Percentiles rank a stretch among this genome's conserved stretches.
Conservation (phyloP, 202 grass and related monocot species). For the Cymbopogon flexuosus region DNA sequence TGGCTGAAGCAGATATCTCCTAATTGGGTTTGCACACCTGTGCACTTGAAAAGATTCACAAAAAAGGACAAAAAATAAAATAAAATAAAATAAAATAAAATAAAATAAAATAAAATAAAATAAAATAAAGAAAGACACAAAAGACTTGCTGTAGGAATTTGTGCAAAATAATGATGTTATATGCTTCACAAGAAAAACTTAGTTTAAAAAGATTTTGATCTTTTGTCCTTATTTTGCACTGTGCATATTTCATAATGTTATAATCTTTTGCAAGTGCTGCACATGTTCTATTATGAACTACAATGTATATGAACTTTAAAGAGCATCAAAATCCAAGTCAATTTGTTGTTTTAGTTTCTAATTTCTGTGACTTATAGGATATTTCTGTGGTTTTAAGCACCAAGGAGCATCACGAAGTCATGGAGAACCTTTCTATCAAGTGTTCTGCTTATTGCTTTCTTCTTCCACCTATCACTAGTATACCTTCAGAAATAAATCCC, state of each 20-base stretch:
- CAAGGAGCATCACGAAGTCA: slow-evolving; percentile 66
- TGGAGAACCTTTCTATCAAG: slow-evolving; percentile 73
- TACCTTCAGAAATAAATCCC: slow-evolving; percentile 35
- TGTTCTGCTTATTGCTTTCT: slow-evolving; percentile 74
- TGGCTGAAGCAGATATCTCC: neutral
- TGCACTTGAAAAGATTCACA: neutral
- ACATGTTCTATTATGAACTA: neutral
- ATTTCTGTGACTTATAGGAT: slow-evolving; percentile 51
- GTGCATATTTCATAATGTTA: neutral
- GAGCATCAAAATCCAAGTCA: neutral
- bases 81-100: neutral
- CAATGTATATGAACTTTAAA: neutral
- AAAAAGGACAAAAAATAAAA: neutral
- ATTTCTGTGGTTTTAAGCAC: slow-evolving; percentile 91
- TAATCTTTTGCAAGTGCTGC: neutral
- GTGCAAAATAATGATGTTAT: neutral
- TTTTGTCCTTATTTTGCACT: neutral
- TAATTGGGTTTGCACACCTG: neutral
- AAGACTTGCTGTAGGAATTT: neutral
- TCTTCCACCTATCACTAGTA: slow-evolving; percentile 58
- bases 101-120: neutral
- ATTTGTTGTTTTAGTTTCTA: slow-evolving; percentile 24
- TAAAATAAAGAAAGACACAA: neutral
- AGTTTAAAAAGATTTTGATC: neutral
- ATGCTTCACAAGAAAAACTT: neutral